Percentiles rank a stretch among this genome's conserved stretches.
Conservation (phyloP, 176 grass and related monocot species). For the Themeda triandra region DNA sequence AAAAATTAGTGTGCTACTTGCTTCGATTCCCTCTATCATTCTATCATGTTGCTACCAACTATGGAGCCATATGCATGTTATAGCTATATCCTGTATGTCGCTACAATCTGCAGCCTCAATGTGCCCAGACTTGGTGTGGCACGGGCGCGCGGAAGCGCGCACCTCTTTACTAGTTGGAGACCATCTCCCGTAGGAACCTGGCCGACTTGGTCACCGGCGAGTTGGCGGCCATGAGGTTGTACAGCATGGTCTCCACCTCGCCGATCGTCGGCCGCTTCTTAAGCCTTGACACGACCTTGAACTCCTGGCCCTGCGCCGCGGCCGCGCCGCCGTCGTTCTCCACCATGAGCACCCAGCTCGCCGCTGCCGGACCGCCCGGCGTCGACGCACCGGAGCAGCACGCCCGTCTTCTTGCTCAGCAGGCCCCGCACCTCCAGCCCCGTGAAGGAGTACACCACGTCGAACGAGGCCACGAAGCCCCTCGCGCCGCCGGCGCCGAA, state of each 20-base stretch:
- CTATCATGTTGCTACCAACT: too few relatives aligned
- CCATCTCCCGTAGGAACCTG: conserved; percentile 67
- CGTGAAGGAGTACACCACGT: conserved; percentile 92
- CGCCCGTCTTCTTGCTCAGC: conserved; percentile 69
- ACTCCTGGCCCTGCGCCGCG: conserved; percentile 8
- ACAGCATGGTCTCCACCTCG: conserved; percentile 87
- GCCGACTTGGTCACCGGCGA: conserved; percentile 93
- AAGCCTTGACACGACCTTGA: conserved; percentile 69
- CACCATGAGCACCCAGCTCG: conserved; percentile 86
- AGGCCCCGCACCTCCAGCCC: conserved; percentile 81
- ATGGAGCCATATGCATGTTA: too few relatives aligned
- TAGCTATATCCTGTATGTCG: too few relatives aligned
- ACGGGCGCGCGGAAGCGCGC: too few relatives aligned
- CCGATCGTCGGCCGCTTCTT: conserved; percentile 75
- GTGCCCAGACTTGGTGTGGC: too few relatives aligned
- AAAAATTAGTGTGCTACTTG: too few relatives aligned
- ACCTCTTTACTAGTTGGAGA: too few relatives aligned
- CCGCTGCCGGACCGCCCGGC: conserved; percentile 62
- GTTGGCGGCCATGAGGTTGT: conserved; percentile 94
- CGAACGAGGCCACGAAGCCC: conserved; percentile 63
- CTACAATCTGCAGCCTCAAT: too few relatives aligned
- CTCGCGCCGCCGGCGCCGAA: conserved; percentile 21
- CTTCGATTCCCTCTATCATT: too few relatives aligned
- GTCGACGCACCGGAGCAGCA: conserved; percentile 59
- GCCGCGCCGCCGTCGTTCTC: conserved; percentile 41